These are phyloP conservation scores for Globisporangium cederbergense DNA, from an alignment of 352 stramenopile species.

Conservation along the genomic window DNA sequence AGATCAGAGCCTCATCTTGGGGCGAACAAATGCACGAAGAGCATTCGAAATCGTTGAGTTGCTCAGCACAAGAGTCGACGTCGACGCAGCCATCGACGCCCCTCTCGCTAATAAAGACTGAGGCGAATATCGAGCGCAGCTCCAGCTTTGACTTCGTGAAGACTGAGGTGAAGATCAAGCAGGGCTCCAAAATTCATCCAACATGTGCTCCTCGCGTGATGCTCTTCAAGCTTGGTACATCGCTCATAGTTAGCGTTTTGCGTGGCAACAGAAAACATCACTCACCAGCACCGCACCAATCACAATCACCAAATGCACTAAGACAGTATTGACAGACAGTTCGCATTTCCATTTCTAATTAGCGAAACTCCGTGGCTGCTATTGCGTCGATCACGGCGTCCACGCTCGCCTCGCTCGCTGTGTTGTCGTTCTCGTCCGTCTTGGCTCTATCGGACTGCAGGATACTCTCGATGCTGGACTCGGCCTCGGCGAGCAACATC, in stretches of 20 bases:
- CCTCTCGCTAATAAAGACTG: not conserved
- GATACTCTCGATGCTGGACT: conserved; percentile 64
- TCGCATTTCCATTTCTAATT: not conserved
- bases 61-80: no score
- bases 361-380: conserved; percentile 9
- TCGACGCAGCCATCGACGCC: no score
- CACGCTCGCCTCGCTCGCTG: conserved; percentile 11
- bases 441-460: conserved; percentile 9
- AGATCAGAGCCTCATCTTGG: no score
- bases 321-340: not conserved
- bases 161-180: not conserved
- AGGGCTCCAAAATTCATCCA: no score
- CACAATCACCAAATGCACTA: not conserved
- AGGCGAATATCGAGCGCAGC: not conserved
- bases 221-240: not conserved
- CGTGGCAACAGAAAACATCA: no score
- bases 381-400: conserved; percentile 18
- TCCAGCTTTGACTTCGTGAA: not conserved
- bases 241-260: no score
- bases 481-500: conserved; percentile 59
- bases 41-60: no score
- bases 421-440: not conserved
- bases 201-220: not conserved
- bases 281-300: no score
- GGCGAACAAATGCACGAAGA: no score